A percentile compares a stretch with the other conserved stretches of the same genome.
Conservation (phyloP, 306 rosid species). For the Crataegus laevigata region DNA sequence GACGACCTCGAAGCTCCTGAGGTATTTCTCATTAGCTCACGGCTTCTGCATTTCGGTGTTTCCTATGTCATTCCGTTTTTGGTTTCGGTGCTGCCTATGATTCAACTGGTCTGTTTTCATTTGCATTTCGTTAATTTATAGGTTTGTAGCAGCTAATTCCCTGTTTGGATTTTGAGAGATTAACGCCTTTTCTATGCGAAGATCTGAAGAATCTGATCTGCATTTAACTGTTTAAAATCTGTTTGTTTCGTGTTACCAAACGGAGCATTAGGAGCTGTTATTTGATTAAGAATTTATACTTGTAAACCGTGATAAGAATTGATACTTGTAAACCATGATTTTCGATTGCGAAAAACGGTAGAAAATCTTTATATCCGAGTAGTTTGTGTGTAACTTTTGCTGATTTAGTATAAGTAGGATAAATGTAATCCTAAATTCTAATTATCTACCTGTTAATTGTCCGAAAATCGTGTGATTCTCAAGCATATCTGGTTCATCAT, state of each 20-base stretch:
- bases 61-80: neutral
- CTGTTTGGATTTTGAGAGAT: slow-evolving; percentile 1
- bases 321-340: neutral
- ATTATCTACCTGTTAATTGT: neutral
- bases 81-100: neutral
- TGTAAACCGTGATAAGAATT: neutral
- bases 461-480: neutral
- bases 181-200: neutral
- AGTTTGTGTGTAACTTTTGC: neutral
- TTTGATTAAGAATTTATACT: neutral
- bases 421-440: neutral
- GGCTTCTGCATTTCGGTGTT: neutral
- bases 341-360: neutral
- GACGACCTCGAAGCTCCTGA: slow-evolving; percentile 44
- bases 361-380: neutral
- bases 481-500: neutral
- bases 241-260: neutral
- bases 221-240: neutral
- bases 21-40: slow-evolving; percentile 23
- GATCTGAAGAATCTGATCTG: slow-evolving; percentile 22
- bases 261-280: neutral
- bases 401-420: neutral
- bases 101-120: neutral
- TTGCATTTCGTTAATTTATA: slow-evolving; percentile 7
- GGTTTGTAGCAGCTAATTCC: neutral